These are phyloP conservation scores for Cordyceps sp. DNA, from an alignment of 2,329 filamentous ascomycete genomes.

Conservation along the genomic window DNA sequence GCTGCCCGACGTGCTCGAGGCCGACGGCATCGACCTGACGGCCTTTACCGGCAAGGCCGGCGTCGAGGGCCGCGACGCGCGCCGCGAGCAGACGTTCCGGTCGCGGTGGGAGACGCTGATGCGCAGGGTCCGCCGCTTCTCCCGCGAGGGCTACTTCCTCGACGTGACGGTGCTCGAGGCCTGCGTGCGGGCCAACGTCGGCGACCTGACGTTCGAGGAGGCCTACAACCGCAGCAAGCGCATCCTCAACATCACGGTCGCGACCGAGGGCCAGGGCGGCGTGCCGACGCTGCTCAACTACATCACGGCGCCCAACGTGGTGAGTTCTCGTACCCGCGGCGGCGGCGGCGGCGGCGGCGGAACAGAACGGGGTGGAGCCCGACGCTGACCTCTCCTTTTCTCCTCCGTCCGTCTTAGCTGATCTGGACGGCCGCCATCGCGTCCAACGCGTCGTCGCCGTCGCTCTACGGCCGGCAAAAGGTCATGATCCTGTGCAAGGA, in stretches of 20 bases:
- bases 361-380: neutral
- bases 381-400: neutral
- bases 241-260: slow-evolving; percentile 82
- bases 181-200: slow-evolving; percentile 71
- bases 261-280: slow-evolving; percentile 55
- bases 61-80: slow-evolving; percentile 13
- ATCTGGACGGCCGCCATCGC: slow-evolving; percentile 69
- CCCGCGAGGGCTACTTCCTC: slow-evolving; percentile 64
- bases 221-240: slow-evolving; percentile 74
- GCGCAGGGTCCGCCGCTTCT: slow-evolving; percentile 52
- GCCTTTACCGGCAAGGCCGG: slow-evolving; percentile 43
- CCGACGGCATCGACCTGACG: slow-evolving; percentile 66
- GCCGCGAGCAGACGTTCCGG: slow-evolving; percentile 19
- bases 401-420: slow-evolving; percentile 28
- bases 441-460: slow-evolving; percentile 51
- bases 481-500: slow-evolving; percentile 63
- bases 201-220: slow-evolving; percentile 84
- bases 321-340: slow-evolving; percentile 29
- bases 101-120: slow-evolving; percentile 41
- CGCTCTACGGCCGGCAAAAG: slow-evolving; percentile 47
- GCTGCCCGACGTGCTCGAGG: slow-evolving; percentile 57
- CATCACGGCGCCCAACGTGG: slow-evolving; percentile 81
- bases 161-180: slow-evolving; percentile 70
- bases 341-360: too few relatives aligned
- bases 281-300: slow-evolving; percentile 82